Evolutionary conservation across 2,329 filamentous ascomycete species (phyloP).

Genomic region (Monilinia fructicola): DNA sequence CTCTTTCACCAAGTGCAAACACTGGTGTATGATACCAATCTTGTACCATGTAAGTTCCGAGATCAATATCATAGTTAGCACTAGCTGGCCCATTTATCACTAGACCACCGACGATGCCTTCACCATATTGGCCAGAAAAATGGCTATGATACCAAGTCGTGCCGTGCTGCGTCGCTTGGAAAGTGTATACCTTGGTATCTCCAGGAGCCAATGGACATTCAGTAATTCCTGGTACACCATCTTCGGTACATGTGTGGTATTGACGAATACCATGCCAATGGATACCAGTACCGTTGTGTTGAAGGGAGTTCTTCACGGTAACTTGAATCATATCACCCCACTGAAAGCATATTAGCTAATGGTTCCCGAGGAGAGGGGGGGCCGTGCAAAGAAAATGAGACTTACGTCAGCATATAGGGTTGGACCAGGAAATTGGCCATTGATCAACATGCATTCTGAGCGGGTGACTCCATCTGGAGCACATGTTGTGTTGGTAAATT

Average conservation of each 20-base stretch:
- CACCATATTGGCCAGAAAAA: conserved; percentile 48
- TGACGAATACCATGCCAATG: conserved; percentile 53
- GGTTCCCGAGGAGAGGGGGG: neutral
- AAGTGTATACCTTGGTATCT: conserved; percentile 41
- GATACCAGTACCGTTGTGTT: conserved; percentile 41
- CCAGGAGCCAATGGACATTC: conserved; percentile 49
- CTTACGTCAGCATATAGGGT: conserved; percentile 33
- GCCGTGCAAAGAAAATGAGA: neutral
- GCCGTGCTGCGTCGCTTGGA: conserved; percentile 27
- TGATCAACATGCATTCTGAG: conserved; percentile 50
- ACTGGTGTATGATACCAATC: conserved; percentile 39
- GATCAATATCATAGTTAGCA: conserved; percentile 28
- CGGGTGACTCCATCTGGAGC: conserved; percentile 44
- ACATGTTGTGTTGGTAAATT: conserved; percentile 34
- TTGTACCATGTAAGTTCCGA: conserved; percentile 25
- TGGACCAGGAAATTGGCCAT: conserved; percentile 39
- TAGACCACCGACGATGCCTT: conserved; percentile 52
- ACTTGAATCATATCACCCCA: conserved; percentile 37
- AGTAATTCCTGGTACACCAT: conserved; percentile 44
- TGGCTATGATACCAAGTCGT: conserved; percentile 54
- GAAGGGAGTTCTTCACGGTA: conserved; percentile 37
- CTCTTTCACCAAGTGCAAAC: conserved; percentile 41
- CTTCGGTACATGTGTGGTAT: conserved; percentile 43
- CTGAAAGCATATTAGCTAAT: conserved; percentile 19
- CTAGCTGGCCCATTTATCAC: conserved; percentile 38